Evolutionary conservation across 2,329 filamentous ascomycete genomes (phyloP).

Genomic region (Epicoccum sorghinum): DNA sequence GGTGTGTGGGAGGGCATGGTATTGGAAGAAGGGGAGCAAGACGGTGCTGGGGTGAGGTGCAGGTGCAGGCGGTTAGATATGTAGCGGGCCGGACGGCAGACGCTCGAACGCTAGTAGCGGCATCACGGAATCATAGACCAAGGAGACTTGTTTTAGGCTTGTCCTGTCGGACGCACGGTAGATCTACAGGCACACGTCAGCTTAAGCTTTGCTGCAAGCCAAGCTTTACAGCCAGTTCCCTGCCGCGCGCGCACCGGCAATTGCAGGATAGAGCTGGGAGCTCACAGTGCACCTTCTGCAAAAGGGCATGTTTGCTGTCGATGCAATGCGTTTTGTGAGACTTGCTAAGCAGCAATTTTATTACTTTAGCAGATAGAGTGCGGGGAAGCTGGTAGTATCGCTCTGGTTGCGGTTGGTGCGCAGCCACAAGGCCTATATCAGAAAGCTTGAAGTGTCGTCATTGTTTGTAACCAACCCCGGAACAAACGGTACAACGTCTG

Average conservation of each 20-base stretch:
- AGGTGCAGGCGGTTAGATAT: slow-evolving; percentile 14
- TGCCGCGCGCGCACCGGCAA: slow-evolving; percentile 26
- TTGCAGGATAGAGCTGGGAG: slow-evolving; percentile 30
- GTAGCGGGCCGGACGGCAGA: slow-evolving; percentile 14
- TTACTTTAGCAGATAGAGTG: slow-evolving; percentile 11
- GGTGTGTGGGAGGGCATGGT: slow-evolving; percentile 8
- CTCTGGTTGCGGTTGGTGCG: slow-evolving; percentile 5
- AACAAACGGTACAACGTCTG: slow-evolving; percentile 4
- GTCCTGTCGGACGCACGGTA: slow-evolving; percentile 5
- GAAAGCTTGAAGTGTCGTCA: slow-evolving; percentile 48
- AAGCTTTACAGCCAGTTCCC: slow-evolving; percentile 34
- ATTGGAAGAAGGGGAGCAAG: slow-evolving; percentile 1
- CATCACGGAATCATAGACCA: not conserved
- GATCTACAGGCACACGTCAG: slow-evolving; percentile 20
- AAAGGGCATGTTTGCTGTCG: not conserved
- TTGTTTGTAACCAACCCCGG: slow-evolving; percentile 32
- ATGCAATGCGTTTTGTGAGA: slow-evolving; percentile 1
- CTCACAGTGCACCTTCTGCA: slow-evolving; percentile 4
- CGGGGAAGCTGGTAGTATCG: slow-evolving; percentile 15
- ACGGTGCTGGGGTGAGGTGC: slow-evolving; percentile 6
- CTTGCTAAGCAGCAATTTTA: slow-evolving; percentile 19
- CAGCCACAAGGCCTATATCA: slow-evolving; percentile 10
- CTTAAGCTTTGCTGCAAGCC: slow-evolving; percentile 34
- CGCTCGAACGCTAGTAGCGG: not conserved
- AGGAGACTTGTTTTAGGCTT: not conserved